Evolutionary conservation across 164 flowering plant species (phyloP), one percentile per base, ranked within the genome.

Genomic region (Vitis rupestris): DNA sequence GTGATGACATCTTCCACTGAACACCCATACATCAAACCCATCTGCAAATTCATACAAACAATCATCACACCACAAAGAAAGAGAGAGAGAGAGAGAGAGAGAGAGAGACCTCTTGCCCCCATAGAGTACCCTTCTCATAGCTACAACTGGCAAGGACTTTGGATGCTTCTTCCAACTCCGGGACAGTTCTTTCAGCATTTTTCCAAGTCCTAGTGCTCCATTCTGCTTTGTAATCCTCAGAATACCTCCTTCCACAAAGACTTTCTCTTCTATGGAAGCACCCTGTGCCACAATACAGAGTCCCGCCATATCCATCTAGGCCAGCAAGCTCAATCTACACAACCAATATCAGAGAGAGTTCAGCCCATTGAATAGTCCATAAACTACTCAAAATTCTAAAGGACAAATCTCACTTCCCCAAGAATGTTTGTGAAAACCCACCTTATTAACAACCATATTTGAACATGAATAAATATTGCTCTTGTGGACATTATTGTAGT

Each of bases 181-280:
- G 8, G 8, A 62, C 58, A 47, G 50, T 70, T 69, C 47, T 76
- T 8, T 66, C 50, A n/a, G 13, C 50, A 58, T 48, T 71, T 8
- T 59, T 70, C 59, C 50, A 8, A 9, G 51, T 23, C n/a, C 61
- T 52, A 3, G 3, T 11, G 59, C 44, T 53, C 72, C 63, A 67
- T 15, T 71, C 66, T 14, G 23, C 27, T 51, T 16, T 69, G 57
- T 7, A 48, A n/a, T 73, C 75, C n/a, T 71, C 58, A 16, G 65
- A 65, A 13, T 58, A 70, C 30, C 76, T 83, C 59, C 19, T 76
- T 48, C 93, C 91, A 68, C 79, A 79, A 2, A 91, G 81, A 65
- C 72, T 64, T 9, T 81, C 89, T 76, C 97, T 82, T 72, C 90
- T 76, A 68, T 87, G 90, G 67, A 91, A 91, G 65, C 94, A 90